Evolutionary conservation across 768 basidiomycete genomes (phyloP), one percentile per base, ranked within the genome.

Genomic region (Tremella fuciformis): DNA sequence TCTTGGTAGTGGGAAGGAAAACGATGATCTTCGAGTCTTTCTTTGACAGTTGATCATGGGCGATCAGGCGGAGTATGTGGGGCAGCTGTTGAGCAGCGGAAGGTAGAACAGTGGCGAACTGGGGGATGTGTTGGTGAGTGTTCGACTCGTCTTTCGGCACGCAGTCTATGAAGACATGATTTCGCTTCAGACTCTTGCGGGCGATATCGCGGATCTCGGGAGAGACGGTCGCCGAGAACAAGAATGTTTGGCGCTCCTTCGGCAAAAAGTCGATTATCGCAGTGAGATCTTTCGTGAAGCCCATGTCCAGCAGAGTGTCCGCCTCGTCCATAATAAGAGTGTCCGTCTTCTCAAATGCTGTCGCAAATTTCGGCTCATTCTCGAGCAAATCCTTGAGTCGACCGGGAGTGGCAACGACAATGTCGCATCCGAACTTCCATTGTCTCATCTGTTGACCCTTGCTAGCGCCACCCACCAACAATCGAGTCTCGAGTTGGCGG

Each of bases 371-470:
- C 0, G 81, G 80, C 54, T 86, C 85, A 56, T 82, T 77, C 18
- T 53, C 51, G 53, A 94, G 70, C 41, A 90, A 65, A 75, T 94
- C 91, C 58, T 84, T 81, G 52, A 96, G 76, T 19, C 92, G 83
- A 46, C 92, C 92, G n/a, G 92, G 90, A 0, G 92, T 97, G 0
- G 85, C 86, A 34, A 96, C 89, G 44, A 94, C 84, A 51, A 94
- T 84, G 71, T 96, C 91, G 61, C 84, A 83, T 1, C 84, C 82
- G 16, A 77, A 73, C 66, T 77, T 79, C 84, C 85, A 96, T 0
- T 85, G 82, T 8, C 83, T 79, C 69, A 91, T 74, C 76, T 97
- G 92, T 26, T 61, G 64, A 1, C 79, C 54, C 74, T 86, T 88
- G 75, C 82, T 84, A 42, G 81, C 79, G 9, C 93, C 92, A 11